phyloP scores from a whole-genome alignment of 139 green algal genomes.

The Mychonastes homosphaera region DNA sequence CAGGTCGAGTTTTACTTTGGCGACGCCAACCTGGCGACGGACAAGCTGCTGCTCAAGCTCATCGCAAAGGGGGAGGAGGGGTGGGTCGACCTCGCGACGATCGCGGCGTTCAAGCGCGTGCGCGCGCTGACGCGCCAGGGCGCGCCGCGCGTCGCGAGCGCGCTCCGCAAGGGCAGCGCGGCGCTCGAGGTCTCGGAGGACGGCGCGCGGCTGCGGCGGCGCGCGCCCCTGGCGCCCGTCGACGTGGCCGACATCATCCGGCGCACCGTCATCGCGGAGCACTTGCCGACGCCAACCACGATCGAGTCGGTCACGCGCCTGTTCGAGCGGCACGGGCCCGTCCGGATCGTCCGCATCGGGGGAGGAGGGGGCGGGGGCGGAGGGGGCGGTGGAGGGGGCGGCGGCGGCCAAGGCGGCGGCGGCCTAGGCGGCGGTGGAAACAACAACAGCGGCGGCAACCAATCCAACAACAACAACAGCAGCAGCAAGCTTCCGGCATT shows the following conservation, averaged over 20 bases:
- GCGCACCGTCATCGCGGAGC: conserved; percentile 44
- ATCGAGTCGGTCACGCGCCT: conserved; percentile 46
- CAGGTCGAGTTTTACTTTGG: conserved; percentile 68
- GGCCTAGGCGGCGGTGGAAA: too few species aligned
- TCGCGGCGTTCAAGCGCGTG: conserved; percentile 49
- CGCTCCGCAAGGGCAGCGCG: conserved; percentile 20
- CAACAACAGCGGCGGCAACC: conserved; percentile 18
- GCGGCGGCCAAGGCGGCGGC: too few species aligned
- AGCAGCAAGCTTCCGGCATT: conserved; percentile 35
- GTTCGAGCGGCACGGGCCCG: conserved; percentile 25
- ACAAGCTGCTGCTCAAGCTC: conserved; percentile 59
- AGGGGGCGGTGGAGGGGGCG: too few species aligned
- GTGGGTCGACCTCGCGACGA: conserved; percentile 47
- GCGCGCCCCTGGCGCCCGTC: conserved; percentile 29
- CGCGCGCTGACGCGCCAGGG: conserved; percentile 31
- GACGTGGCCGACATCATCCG: conserved; percentile 35
- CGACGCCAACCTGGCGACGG: conserved; percentile 61
- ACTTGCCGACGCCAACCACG: conserved; percentile 35
- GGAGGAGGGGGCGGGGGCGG: too few species aligned
- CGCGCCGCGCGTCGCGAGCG: conserved; percentile 21
- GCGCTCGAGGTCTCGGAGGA: conserved; percentile 27
- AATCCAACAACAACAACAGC: too few species aligned
- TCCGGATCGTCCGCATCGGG: conserved; percentile 46
- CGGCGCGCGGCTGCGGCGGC: conserved; percentile 24
- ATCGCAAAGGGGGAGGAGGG: conserved; percentile 47